Base-by-base conservation (phyloP, 1,284 basidiomycete genomes). In the Leccinum subatratum region DNA sequence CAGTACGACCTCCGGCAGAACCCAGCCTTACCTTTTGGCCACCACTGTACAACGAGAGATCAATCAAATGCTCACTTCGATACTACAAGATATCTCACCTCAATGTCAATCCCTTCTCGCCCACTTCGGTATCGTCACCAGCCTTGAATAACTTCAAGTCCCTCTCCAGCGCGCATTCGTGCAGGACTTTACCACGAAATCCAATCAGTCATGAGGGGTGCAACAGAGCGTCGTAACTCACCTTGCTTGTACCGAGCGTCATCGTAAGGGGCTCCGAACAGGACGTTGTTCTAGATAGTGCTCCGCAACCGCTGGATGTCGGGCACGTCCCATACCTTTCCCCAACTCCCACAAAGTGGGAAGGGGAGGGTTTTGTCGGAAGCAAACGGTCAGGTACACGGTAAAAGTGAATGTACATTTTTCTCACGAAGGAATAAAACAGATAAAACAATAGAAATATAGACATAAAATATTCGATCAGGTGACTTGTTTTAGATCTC, bases 211-310 rank as follows among this genome's bases (percentile, higher is more conserved):
- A 6, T 16, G 59, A 60, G 20, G 28, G 4, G 18, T 16, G n/a
- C 6, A 20, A 60, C 12, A 37, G 9, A 30, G 57, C 8, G 12
- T 30, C 18, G 37, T 28, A 42, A 61, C 6, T 42, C n/a, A 51
- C 61, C 61, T 62, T 62, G 61, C 28, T 62, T 62, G 9, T 62
- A 51, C 28, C 61, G 61, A 25, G 5, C 28, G 1, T 62, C 61
- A 14, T 62, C 61, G 14, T 62, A 51, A 6, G 42, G 61, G 12
- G 61, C 42, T 12, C n/a, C 61, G n/a, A 62, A 48, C 7, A 62
- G 25, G 45, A 62, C 20, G 42, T 48, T 62, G 42, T 62, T 62
- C 61, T 62, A 51, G 28, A 25, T 18, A 30, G n/a, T 30, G 9
- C 14, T 42, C 16, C 11, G 18, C 14, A 18, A 30, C 14, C 20